Percentiles rank a stretch among this genome's conserved stretches.
These are phyloP conservation scores for Phaffia rhodozyma DNA, from an alignment of 1,284 basidiomycete species.

Conservation along the genomic window DNA sequence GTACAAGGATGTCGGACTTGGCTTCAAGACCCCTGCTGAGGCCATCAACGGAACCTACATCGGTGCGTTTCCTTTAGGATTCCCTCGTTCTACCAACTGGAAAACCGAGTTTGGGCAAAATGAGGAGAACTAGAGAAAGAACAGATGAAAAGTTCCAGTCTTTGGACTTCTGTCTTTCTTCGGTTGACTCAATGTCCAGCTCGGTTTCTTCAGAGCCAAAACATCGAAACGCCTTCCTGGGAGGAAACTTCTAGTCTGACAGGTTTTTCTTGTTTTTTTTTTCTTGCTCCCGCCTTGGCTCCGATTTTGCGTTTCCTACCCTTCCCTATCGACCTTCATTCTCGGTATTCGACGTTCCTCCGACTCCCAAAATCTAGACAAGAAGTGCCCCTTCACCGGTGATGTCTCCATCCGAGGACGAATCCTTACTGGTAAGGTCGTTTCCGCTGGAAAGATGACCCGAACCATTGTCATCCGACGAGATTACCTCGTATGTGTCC, in stretches of 20 bases:
- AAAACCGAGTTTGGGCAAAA: too few species aligned
- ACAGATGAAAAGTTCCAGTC: not conserved
- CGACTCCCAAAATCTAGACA: constrained; percentile 50
- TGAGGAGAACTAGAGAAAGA: too few species aligned
- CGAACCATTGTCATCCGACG: constrained; percentile 96
- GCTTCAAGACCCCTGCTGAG: constrained; percentile 92
- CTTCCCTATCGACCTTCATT: not conserved
- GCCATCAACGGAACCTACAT: constrained; percentile 97
- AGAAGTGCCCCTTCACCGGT: constrained; percentile 98
- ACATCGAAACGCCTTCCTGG: not conserved
- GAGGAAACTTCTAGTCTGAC: too few species aligned
- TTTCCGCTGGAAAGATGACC: constrained; percentile 96
- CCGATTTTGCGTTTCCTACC: not conserved
- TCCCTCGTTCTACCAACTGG: not conserved
- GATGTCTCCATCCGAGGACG: constrained; percentile 96
- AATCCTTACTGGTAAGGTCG: constrained; percentile 91
- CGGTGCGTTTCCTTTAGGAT: constrained; percentile 44
- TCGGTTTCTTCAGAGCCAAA: not conserved
- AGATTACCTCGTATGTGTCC: constrained; percentile 58
- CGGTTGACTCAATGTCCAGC: not conserved
- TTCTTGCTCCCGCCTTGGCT: not conserved
- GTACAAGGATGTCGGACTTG: constrained; percentile 98
- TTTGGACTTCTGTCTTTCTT: not conserved
- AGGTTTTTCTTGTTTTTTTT: too few species aligned
- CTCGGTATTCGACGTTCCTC: not conserved